A percentile compares a stretch with the other conserved stretches of the same genome.
phyloP scores from a whole-genome alignment of 306 rosid species.

The Benincasa hispida region DNA sequence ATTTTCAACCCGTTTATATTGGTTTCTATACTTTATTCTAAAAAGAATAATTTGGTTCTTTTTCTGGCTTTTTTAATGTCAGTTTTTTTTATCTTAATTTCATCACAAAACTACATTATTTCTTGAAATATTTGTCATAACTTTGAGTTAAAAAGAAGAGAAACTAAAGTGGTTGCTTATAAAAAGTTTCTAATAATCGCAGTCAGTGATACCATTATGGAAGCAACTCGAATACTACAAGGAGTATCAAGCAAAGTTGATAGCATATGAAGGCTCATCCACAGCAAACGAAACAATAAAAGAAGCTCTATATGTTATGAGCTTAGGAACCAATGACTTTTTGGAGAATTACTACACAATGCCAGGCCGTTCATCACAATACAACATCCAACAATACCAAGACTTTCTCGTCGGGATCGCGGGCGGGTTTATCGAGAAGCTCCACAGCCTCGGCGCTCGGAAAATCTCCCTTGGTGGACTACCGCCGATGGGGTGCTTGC shows the following conservation, averaged over 20 bases:
- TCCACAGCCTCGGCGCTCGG: constrained; percentile 64
- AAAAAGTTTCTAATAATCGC: too few relatives aligned
- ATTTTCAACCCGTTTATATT: not conserved
- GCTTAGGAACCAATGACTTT: constrained; percentile 88
- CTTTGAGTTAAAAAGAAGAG: too few relatives aligned
- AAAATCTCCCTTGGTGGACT: constrained; percentile 79
- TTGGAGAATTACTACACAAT: constrained; percentile 66
- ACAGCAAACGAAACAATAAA: constrained; percentile 30
- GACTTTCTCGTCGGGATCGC: constrained; percentile 50
- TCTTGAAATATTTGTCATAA: too few relatives aligned
- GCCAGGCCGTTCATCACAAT: constrained; percentile 40
- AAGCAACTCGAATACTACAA: constrained; percentile 65
- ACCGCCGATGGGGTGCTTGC: constrained; percentile 96
- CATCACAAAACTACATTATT: too few relatives aligned
- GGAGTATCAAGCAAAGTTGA: constrained; percentile 47
- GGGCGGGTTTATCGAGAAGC: constrained; percentile 35
- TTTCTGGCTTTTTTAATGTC: too few relatives aligned
- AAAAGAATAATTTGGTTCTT: too few relatives aligned
- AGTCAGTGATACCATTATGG: constrained; percentile 86
- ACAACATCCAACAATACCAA: constrained; percentile 36
- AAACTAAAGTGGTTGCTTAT: too few relatives aligned
- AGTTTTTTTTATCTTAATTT: too few relatives aligned
- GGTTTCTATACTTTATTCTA: not conserved
- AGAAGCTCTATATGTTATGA: constrained; percentile 45
- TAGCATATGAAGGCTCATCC: constrained; percentile 35